phyloP scores from a whole-genome alignment of 1,284 basidiomycete species.

The Cryptococcus neoformans region DNA sequence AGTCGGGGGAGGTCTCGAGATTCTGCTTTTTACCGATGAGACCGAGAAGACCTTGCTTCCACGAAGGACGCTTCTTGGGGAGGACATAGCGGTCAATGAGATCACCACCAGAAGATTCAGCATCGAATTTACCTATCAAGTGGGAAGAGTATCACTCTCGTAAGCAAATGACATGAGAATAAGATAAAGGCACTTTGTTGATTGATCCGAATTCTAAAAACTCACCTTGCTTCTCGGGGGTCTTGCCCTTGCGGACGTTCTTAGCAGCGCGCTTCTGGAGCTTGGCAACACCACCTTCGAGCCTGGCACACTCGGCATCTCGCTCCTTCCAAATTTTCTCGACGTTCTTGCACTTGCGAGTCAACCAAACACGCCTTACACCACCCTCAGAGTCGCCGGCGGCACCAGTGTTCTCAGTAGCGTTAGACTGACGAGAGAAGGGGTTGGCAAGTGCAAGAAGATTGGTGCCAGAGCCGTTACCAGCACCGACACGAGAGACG shows the following conservation, averaged over 20 bases:
- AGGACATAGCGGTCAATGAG: slow-evolving; percentile 51
- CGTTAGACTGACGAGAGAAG: slow-evolving; percentile 14
- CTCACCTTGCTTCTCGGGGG: slow-evolving; percentile 47
- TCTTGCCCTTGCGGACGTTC: slow-evolving; percentile 50
- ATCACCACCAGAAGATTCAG: slow-evolving; percentile 58
- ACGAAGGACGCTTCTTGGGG: slow-evolving; percentile 54
- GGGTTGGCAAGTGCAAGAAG: slow-evolving; percentile 2
- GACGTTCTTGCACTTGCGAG: slow-evolving; percentile 75
- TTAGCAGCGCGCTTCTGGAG: slow-evolving; percentile 74
- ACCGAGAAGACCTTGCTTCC: slow-evolving; percentile 58
- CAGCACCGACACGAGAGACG: slow-evolving; percentile 22
- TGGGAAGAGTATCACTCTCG: background rate
- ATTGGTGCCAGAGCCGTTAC: slow-evolving; percentile 9
- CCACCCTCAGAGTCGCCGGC: slow-evolving; percentile 55
- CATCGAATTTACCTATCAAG: slow-evolving; percentile 39
- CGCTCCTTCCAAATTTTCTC: slow-evolving; percentile 80
- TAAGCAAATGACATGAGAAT: background rate
- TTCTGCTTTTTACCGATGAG: slow-evolving; percentile 56
- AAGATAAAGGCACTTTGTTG: background rate
- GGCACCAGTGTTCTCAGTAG: slow-evolving; percentile 54
- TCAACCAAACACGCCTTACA: slow-evolving; percentile 82
- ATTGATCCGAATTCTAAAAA: slow-evolving; percentile 10
- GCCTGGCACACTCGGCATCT: slow-evolving; percentile 65
- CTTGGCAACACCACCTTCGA: slow-evolving; percentile 79
- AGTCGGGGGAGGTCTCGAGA: slow-evolving; percentile 54